Conservation (phyloP, 129 eudicot species). For the Saussurea involucrata region DNA sequence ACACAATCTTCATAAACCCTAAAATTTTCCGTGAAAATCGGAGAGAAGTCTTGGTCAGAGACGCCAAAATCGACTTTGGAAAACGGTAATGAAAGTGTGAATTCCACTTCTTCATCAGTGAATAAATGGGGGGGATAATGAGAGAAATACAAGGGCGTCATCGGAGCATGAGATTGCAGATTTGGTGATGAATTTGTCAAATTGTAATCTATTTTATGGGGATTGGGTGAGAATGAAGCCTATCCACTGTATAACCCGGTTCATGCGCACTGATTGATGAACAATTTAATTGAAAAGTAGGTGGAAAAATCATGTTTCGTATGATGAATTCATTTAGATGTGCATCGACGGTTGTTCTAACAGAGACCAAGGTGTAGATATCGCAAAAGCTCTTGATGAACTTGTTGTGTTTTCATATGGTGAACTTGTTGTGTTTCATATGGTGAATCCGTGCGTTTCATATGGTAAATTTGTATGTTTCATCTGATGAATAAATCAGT, state of each 20-base stretch:
- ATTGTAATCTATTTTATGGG: slow-evolving; percentile 72
- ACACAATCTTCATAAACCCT: not conserved
- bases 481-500: too few relatives aligned
- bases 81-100: slow-evolving; percentile 10
- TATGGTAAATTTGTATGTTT: too few relatives aligned
- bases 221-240: slow-evolving; percentile 66
- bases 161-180: slow-evolving; percentile 14
- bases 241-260: slow-evolving; percentile 71
- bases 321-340: too few relatives aligned
- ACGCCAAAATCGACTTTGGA: not conserved
- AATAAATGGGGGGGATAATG: slow-evolving; percentile 23
- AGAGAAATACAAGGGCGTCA: too few relatives aligned
- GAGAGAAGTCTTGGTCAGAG: not conserved
- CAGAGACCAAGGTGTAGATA: too few relatives aligned
- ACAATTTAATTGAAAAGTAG: slow-evolving; percentile 66
- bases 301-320: too few relatives aligned
- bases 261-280: slow-evolving; percentile 74
- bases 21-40: not conserved
- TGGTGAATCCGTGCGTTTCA: too few relatives aligned
- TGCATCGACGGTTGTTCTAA: too few relatives aligned
- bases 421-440: too few relatives aligned
- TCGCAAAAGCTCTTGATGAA: too few relatives aligned
- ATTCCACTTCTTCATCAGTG: slow-evolving; percentile 19
- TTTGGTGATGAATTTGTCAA: slow-evolving; percentile 29
- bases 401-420: too few relatives aligned